Conservation (phyloP, 2,329 filamentous ascomycete species). For the Cladophialophora carrionii region DNA sequence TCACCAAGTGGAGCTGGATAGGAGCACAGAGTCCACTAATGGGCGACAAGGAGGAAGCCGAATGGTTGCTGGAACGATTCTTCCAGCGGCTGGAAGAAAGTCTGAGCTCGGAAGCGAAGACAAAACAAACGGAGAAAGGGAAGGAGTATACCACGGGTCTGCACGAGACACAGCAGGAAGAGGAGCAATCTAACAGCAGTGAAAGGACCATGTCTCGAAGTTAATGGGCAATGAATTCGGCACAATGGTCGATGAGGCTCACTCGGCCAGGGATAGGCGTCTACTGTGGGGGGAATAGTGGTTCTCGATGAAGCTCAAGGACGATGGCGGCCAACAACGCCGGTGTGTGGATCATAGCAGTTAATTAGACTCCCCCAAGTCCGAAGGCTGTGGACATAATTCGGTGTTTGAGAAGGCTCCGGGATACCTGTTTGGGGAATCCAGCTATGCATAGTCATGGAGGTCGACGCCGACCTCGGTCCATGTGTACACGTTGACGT, state of each 20-base stretch:
- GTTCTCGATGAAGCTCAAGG: no score
- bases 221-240: background rate
- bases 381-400: background rate
- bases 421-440: background rate
- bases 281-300: no score
- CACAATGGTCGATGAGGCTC: background rate
- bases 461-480: background rate
- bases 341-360: no score
- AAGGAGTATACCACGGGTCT: conserved; percentile 25
- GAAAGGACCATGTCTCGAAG: conserved; percentile 9
- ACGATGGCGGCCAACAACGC: no score
- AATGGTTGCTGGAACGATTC: conserved; percentile 50
- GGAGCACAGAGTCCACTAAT: conserved; percentile 46
- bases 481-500: background rate
- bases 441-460: background rate
- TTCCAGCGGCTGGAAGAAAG: conserved; percentile 46
- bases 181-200: background rate
- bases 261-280: background rate
- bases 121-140: conserved; percentile 18
- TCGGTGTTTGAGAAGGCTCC: background rate
- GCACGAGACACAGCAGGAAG: background rate
- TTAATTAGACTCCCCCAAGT: background rate
- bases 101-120: conserved; percentile 35
- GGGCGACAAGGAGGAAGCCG: conserved; percentile 48
- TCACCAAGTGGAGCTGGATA: conserved; percentile 48